phyloP scores from a whole-genome alignment of 73 alveolate genomes.

The Loxodes magnus region DNA sequence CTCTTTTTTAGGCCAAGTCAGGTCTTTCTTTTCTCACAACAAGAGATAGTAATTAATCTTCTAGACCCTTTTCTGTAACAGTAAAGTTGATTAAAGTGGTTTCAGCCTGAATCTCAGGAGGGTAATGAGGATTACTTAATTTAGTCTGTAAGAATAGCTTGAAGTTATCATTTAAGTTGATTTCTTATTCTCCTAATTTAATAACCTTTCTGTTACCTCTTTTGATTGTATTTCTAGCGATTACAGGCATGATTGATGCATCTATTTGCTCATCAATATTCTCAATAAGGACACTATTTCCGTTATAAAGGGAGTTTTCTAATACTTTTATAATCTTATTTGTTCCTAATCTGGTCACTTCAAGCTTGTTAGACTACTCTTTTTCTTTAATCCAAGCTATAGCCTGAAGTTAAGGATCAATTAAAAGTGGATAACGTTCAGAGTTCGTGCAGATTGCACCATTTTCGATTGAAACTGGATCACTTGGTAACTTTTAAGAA shows the following conservation, averaged over 20 bases:
- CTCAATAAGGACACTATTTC: slow-evolving; percentile 95
- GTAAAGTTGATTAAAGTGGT: slow-evolving; percentile 98
- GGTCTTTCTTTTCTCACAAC: slow-evolving; percentile 99
- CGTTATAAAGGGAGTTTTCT: slow-evolving; percentile 74
- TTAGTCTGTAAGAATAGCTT: slow-evolving; percentile 97
- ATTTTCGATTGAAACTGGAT: slow-evolving; percentile 94
- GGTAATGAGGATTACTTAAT: slow-evolving; percentile 99
- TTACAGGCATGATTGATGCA: slow-evolving; percentile 98
- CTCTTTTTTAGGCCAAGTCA: slow-evolving; percentile 93
- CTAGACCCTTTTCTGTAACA: slow-evolving; percentile 99
- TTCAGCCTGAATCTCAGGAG: slow-evolving; percentile 99
- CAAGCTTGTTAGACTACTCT: slow-evolving; percentile 74
- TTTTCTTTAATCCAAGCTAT: slow-evolving; percentile 95
- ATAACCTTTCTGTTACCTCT: slow-evolving; percentile 77
- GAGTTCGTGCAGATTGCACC: slow-evolving; percentile 95
- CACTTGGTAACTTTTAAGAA: slow-evolving; percentile 96
- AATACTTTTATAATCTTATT: slow-evolving; percentile 23
- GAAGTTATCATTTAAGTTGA: slow-evolving; percentile 88
- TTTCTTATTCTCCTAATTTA: slow-evolving; percentile 96
- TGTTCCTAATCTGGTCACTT: slow-evolving; percentile 47
- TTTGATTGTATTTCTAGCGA: slow-evolving; percentile 54
- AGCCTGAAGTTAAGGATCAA: slow-evolving; percentile 98
- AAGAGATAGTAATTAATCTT: slow-evolving; percentile 95
- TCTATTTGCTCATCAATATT: slow-evolving; percentile 97
- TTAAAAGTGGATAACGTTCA: slow-evolving; percentile 96